Conservation (phyloP, 805 yeast species). For the Suhomyces sp. region DNA sequence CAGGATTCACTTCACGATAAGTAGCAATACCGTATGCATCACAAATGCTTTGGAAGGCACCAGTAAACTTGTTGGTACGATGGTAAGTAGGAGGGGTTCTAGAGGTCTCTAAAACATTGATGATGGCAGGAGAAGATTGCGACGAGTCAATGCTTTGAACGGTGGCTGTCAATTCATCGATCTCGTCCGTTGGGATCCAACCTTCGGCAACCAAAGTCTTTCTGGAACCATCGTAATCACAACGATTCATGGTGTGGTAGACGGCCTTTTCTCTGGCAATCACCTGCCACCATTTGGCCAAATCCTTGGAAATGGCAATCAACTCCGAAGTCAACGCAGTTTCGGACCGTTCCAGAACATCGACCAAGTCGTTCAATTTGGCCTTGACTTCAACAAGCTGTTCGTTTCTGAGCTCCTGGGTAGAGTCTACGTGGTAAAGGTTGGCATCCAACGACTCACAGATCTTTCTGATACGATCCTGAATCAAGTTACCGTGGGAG, state of each 20-base stretch:
- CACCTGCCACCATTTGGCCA: conserved; percentile 63
- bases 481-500: conserved; percentile 80
- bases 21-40: conserved; percentile 80
- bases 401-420: conserved; percentile 25
- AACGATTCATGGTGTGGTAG: conserved; percentile 70
- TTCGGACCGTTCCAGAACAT: conserved; percentile 45
- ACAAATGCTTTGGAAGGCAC: conserved; percentile 64
- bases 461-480: conserved; percentile 72
- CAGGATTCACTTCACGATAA: conserved; percentile 73
- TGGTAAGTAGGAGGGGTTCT: conserved; percentile 72
- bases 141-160: conserved; percentile 61
- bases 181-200: conserved; percentile 86
- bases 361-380: conserved; percentile 32
- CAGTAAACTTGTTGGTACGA: conserved; percentile 65
- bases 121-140: conserved; percentile 47
- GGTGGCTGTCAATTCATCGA: conserved; percentile 61
- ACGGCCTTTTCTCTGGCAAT: conserved; percentile 77
- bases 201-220: conserved; percentile 92
- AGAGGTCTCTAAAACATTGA: conserved; percentile 59
- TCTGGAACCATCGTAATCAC: conserved; percentile 80
- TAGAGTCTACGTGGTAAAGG: conserved; percentile 56
- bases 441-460: conserved; percentile 89
- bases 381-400: conserved; percentile 27
- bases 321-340: conserved; percentile 75
- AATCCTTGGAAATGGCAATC: conserved; percentile 68